Evolutionary conservation across 345 rosid species (phyloP), one percentile per base, ranked within the genome.

Genomic region (Nasturtium officinale): DNA sequence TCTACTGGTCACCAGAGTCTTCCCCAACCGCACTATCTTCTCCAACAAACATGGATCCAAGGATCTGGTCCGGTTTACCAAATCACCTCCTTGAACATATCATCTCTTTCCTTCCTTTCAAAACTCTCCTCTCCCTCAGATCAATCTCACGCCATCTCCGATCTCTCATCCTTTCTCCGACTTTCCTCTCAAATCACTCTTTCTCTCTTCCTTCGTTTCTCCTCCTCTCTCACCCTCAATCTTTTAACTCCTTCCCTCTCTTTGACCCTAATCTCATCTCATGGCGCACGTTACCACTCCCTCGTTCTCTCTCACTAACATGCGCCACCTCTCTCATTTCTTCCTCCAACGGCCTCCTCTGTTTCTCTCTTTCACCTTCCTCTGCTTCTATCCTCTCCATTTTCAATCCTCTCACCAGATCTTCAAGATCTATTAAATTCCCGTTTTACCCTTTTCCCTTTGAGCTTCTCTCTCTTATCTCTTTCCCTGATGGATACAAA

Each of bases 151-250:
- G 83, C 70, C 77, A 72, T 84, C 32, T 88, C 97, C 71, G 87
- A 72, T 46, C 82, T 63, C 78, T 70, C 21, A 13, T 75, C 90
- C 72, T 77, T 76, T 63, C 75, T 46, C 79, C 79, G 0, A 13
- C 52, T 18, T 76, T 69, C 71, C 60, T 69, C 72, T 71, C 72
- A 29, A 48, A 64, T 26, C 66, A 56, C 0, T 65, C 76, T 3
- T 69, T 78, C 25, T 69, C 82, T 33, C 71, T 83, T 60, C 81
- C 97, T 74, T 84, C 92, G 0, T 89, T 88, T 52, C 86, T 94
- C 57, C 76, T 91, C 72, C 87, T 91, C 55, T 91, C 92, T 47
- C 96, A 90, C 56, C 92, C 96, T 58, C 90, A 89, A 54, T 83
- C 84, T 20, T 23, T 70, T 9, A 66, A 78, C 12, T 75, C 76